Conservation (phyloP, 352 stramenopile genomes). For the Pythium sp. region DNA sequence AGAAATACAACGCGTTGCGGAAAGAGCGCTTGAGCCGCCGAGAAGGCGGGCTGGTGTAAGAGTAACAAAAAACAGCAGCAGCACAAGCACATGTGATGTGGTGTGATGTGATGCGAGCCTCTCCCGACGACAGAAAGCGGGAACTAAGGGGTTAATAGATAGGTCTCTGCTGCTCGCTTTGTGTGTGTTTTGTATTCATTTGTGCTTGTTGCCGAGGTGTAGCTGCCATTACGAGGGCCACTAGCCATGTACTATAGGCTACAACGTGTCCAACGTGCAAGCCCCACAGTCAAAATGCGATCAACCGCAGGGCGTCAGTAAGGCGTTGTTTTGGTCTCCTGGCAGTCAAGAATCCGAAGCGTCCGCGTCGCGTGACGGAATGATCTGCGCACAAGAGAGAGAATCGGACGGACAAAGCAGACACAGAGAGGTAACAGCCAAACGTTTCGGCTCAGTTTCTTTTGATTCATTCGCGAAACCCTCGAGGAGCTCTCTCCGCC, state of each 20-base stretch:
- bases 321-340: neutral
- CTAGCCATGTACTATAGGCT: neutral
- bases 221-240: neutral
- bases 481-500: neutral
- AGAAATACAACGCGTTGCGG: conserved; percentile 46
- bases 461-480: neutral
- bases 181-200: neutral
- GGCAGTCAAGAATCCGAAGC: neutral
- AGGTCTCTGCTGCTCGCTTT: neutral
- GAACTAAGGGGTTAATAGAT: conserved; percentile 5
- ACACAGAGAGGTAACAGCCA: neutral
- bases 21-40: conserved; percentile 50
- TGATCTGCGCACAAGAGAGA: neutral
- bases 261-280: neutral
- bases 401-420: neutral
- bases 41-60: conserved; percentile 54
- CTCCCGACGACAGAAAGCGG: neutral
- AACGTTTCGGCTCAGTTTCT: neutral
- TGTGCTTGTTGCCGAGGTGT: neutral
- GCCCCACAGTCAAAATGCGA: neutral
- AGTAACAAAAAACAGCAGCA: conserved; percentile 1
- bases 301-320: neutral
- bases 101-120: neutral
- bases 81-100: neutral
- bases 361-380: neutral